Evolutionary conservation across 2,329 filamentous ascomycete species (phyloP), one percentile per base, ranked within the genome.

Genomic region (Cladosporium phlei): DNA sequence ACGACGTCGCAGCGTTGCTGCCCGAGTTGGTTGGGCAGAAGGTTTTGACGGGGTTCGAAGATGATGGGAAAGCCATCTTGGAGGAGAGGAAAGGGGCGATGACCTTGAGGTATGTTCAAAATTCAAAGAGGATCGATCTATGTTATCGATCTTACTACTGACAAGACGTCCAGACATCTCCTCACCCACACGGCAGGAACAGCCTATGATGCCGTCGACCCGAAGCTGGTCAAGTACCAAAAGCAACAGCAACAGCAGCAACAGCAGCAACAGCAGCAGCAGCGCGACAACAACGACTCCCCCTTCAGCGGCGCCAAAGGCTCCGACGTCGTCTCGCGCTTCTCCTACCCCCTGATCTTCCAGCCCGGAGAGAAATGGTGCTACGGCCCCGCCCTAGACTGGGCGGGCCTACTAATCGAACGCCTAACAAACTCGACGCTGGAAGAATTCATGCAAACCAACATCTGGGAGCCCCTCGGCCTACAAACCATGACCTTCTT

Each of bases 371-470:
- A 62, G 0, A 59, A 65, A 3, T 80, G 76, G 76, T 64, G 66
- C 51, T 80, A 80, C 50, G 69, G 74, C 0, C 53, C 67, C 1
- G 54, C 55, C 2, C 56, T 74, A 1, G 77, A 80, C 60, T 80
- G 75, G 76, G 72, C 70, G 0, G 76, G 77, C 2, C 65, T 68
- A 0, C 61, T 79, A 1, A 65, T 80, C 1, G 76, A 79, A 53
- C 62, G 68, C 0, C 55, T 74, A 0, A 74, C 73, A 0, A 68
- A 69, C 0, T 43, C 55, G 7, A 67, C 65, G 0, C 59, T 80
- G 2, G 64, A 71, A 2, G 66, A 71, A 2, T 69, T 66, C 38
- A 66, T 78, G 53, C 60, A 70, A 9, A 52, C 69, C 43, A 63
- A 71, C 37, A 69, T 78, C 14, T 74, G 67, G 51, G 58, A 57